These are phyloP conservation scores for Cyanidioschyzon merolae DNA, from an alignment of 23 red algal genomes.

Conservation along the genomic window DNA sequence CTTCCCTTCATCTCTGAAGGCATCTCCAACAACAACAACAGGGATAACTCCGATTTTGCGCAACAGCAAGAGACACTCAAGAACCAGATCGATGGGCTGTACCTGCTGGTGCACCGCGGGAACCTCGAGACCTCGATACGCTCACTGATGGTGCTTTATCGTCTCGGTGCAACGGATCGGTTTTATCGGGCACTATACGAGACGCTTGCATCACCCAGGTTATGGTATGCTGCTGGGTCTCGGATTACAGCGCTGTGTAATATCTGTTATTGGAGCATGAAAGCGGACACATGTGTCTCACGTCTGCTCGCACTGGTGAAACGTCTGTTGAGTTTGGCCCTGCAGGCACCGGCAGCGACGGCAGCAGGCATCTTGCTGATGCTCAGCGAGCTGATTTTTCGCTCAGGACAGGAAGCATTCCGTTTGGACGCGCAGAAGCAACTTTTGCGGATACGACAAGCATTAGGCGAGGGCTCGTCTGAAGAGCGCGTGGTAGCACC, in stretches of 20 bases:
- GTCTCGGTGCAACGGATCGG: conserved; percentile 35
- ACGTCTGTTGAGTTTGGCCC: conserved; percentile 46
- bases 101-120: conserved; percentile 37
- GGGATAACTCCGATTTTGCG: conserved; percentile 12
- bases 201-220: conserved; percentile 1
- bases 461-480: neutral
- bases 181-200: conserved; percentile 62
- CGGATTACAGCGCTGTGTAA: conserved; percentile 40
- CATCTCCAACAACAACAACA: conserved; percentile 18
- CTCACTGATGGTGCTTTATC: conserved; percentile 47
- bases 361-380: conserved; percentile 50
- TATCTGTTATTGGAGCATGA: conserved; percentile 41
- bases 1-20: conserved; percentile 35
- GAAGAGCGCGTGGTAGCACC: no score
- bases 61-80: neutral
- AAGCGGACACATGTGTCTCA: conserved; percentile 34
- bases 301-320: conserved; percentile 63
- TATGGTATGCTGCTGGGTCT: neutral
- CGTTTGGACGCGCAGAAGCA: neutral
- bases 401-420: neutral
- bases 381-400: conserved; percentile 33
- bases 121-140: conserved; percentile 36
- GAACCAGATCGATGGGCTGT: conserved; percentile 44
- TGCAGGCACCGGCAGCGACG: conserved; percentile 36
- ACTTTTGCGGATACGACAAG: neutral